These are phyloP conservation scores for Nitzschia sp. DNA, from an alignment of 108 stramenopile genomes.

Conservation along the genomic window DNA sequence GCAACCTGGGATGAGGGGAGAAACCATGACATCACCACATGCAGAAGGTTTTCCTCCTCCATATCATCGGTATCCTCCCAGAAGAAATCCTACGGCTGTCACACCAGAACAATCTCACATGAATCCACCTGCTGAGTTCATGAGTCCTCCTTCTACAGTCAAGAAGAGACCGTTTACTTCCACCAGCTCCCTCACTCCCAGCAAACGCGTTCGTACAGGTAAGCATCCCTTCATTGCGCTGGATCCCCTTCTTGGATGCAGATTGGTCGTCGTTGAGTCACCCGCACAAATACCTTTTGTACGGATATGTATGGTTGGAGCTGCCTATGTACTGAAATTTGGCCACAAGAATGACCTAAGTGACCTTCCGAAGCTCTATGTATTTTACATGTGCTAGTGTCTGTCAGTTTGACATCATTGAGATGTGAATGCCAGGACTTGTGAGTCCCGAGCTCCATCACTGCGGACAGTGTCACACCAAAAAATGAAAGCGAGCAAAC, in stretches of 20 bases:
- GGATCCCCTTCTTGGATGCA: conserved; percentile 24
- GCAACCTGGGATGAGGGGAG: conserved; percentile 6
- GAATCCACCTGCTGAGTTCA: conserved; percentile 25
- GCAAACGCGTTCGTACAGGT: conserved; percentile 33
- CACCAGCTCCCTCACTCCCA: conserved; percentile 27
- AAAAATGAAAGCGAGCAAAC: too few species aligned
- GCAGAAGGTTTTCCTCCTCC: conserved; percentile 23
- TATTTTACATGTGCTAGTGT: not conserved
- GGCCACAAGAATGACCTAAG: conserved; percentile 7
- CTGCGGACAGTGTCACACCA: too few species aligned
- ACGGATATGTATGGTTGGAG: conserved; percentile 13
- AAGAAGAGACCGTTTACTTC: conserved; percentile 28
- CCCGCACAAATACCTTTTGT: not conserved
- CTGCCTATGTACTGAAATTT: conserved; percentile 20
- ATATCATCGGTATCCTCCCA: conserved; percentile 25
- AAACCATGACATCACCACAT: conserved; percentile 14
- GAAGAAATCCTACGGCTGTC: conserved; percentile 31
- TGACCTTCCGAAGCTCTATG: conserved; percentile 4
- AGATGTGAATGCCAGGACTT: too few species aligned
- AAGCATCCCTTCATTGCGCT: not conserved
- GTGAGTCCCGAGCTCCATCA: too few species aligned
- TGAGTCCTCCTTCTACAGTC: conserved; percentile 29
- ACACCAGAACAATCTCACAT: conserved; percentile 33
- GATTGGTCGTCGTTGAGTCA: conserved; percentile 4
- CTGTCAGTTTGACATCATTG: not conserved